Base-by-base conservation (phyloP, 192 early-diverging fungal genomes). In the Diversispora eburnea region DNA sequence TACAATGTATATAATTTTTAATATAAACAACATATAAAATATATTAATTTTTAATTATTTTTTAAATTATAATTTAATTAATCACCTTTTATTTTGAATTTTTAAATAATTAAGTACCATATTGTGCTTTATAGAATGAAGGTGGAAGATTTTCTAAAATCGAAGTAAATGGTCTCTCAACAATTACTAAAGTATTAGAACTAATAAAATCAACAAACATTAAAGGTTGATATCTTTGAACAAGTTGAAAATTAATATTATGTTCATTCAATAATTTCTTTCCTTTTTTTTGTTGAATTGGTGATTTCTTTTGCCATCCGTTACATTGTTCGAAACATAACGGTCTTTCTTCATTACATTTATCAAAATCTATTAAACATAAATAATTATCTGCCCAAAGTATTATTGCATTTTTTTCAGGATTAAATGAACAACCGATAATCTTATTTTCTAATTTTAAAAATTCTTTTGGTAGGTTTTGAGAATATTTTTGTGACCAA, bases 101-200 rank as follows among this genome's bases (percentile, higher is more conserved):
- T 45, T n/a, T 25, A 43, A n/a, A n/a, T 39, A 22, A 56, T 73
- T 20, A 73, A 47, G 87, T 87, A 68, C 94, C 94, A 80, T 91
- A 98, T 80, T 89, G 88, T 75, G 93, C 86, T 77, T 89, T 90
- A 78, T 92, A 90, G 82, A 88, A 97, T 8, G 88, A 91, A 20
- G 88, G 85, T 46, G 94, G 94, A 67, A 99, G 74, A 10, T 84
- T 87, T 71, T 88, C 86, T 58, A 93, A 75, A 45, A 98, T 90
- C 48, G 88, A 86, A 69, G 91, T 82, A 79, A 91, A 89, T 7
- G 96, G 94, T 74, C 94, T 84, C 83, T 99, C 97, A 13, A 97
- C 88, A 33, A 93, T 90, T 0, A 96, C 88, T 82, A 97, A 82
- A 54, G 92, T 88, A 78, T 88, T 83, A 19, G 77, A 77, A 57